These are phyloP conservation scores for Monosporascus sp. DNA, from an alignment of 2,329 filamentous ascomycete species.

Conservation along the genomic window DNA sequence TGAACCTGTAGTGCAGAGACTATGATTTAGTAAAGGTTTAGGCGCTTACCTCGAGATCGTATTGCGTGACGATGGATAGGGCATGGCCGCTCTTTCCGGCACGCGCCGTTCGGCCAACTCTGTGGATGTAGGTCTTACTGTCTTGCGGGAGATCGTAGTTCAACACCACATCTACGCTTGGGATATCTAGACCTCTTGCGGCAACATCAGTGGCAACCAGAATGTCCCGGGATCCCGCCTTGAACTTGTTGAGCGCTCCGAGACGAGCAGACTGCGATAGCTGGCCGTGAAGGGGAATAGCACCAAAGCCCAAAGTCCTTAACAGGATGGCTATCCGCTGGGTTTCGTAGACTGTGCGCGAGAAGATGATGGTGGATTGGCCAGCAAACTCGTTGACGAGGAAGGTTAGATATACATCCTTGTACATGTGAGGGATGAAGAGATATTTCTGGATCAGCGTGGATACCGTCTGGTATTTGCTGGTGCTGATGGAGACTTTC, in stretches of 20 bases:
- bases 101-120: slow-evolving; percentile 82
- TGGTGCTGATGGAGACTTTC: slow-evolving; percentile 73
- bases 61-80: slow-evolving; percentile 79
- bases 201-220: slow-evolving; percentile 94
- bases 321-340: slow-evolving; percentile 81
- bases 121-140: slow-evolving; percentile 86
- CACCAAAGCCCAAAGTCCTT: slow-evolving; percentile 78
- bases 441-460: slow-evolving; percentile 83
- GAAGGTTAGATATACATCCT: slow-evolving; percentile 86
- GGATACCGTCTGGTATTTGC: slow-evolving; percentile 86
- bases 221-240: slow-evolving; percentile 72
- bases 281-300: slow-evolving; percentile 86
- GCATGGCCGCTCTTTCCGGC: slow-evolving; percentile 82
- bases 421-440: slow-evolving; percentile 80
- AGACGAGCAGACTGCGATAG: slow-evolving; percentile 83
- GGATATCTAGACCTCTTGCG: slow-evolving; percentile 86
- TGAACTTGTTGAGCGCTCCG: slow-evolving; percentile 87
- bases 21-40: neutral
- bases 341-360: slow-evolving; percentile 84
- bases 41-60: slow-evolving; percentile 48
- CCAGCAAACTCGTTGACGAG: slow-evolving; percentile 82
- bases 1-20: neutral
- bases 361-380: slow-evolving; percentile 86
- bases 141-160: slow-evolving; percentile 83
- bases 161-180: slow-evolving; percentile 80